A percentile compares a stretch with the other conserved stretches of the same genome.
These are phyloP conservation scores for Yarrowia sp. DNA, from an alignment of 805 yeast genomes.

Conservation along the genomic window DNA sequence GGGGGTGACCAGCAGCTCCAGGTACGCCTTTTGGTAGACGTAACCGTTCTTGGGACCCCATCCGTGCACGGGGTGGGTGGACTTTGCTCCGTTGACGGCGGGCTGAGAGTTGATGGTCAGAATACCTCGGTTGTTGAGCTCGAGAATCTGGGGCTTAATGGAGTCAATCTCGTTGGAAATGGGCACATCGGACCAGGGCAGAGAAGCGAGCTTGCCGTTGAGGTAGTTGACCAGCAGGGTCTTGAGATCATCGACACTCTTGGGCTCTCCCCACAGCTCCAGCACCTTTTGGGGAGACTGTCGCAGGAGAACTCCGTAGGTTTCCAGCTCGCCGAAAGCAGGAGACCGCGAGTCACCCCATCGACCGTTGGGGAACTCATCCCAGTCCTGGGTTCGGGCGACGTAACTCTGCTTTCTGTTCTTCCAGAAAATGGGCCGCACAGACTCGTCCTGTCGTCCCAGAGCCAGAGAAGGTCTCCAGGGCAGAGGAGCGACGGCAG, in stretches of 20 bases:
- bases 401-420: constrained; percentile 87
- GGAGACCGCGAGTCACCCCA: constrained; percentile 99
- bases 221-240: constrained; percentile 65
- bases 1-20: constrained; percentile 78
- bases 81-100: constrained; percentile 73
- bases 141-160: constrained; percentile 56
- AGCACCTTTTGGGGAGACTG: constrained; percentile 70
- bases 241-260: constrained; percentile 54
- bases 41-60: constrained; percentile 96
- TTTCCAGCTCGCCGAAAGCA: constrained; percentile 87
- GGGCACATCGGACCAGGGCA: constrained; percentile 97
- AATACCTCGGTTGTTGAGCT: constrained; percentile 63
- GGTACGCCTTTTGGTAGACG: constrained; percentile 90
- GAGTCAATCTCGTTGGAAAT: constrained; percentile 69
- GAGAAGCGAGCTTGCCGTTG: constrained; percentile 62
- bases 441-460: constrained; percentile 70
- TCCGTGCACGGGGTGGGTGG: constrained; percentile 70
- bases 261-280: constrained; percentile 87
- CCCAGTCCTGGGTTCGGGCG: constrained; percentile 89
- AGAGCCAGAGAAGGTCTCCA: constrained; percentile 91
- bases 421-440: constrained; percentile 95
- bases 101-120: constrained; percentile 93
- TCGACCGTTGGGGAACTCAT: constrained; percentile 97
- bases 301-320: constrained; percentile 75
- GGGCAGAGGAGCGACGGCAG: constrained; percentile 44